Evolutionary conservation across 2,329 filamentous ascomycete species (phyloP), one percentile per base, ranked within the genome.

Genomic region (Clonostachys byssicola): DNA sequence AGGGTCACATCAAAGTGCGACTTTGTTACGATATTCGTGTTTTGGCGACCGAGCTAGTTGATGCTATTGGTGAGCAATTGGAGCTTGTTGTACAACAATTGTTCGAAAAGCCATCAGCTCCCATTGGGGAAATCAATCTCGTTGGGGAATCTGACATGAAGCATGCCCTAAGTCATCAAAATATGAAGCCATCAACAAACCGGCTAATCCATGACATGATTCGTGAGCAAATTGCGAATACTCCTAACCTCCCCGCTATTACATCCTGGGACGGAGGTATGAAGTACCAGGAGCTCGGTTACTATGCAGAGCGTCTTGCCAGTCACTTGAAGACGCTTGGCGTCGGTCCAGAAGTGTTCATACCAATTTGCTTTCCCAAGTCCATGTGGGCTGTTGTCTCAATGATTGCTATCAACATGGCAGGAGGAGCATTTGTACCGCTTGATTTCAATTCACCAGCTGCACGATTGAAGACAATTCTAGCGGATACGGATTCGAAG

Each of bases 291-390:
- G 48, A 64, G 5, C 47, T 66, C 6, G 46, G 57, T 1, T 39
- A 45, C 1, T 34, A 40, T 14, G 56, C 20, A 43, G 50, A n/a
- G 9, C 47, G 0, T 12, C 53, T 45, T 40, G 56, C 36, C 36
- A 40, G 50, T 9, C 51, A 56, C 12, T 40, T 60, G 16, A 16
- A 33, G 9, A 40, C 41, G 9, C 35, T 49, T 10, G 51, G 59
- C 17, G 50, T 64, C 17, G 42, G 48, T 10, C 52, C 53, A 2
- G 60, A 56, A 34, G 46, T 45, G 1, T 35, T 60, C 1, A 57
- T 67, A 5, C 62, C 63, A 1, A 49, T 69, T 13, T 62, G 57
- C 43, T 67, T 68, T 42, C 61, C 66, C 20, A 70, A 69, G 52
- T 67, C 64, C 5, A 56, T 52, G 39, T 70, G 61, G 61, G 56